Percentiles rank a stretch among this genome's conserved stretches.
Evolutionary conservation across 2,329 filamentous ascomycete species (phyloP).

Genomic region (Drechslerella coelobrocha): DNA sequence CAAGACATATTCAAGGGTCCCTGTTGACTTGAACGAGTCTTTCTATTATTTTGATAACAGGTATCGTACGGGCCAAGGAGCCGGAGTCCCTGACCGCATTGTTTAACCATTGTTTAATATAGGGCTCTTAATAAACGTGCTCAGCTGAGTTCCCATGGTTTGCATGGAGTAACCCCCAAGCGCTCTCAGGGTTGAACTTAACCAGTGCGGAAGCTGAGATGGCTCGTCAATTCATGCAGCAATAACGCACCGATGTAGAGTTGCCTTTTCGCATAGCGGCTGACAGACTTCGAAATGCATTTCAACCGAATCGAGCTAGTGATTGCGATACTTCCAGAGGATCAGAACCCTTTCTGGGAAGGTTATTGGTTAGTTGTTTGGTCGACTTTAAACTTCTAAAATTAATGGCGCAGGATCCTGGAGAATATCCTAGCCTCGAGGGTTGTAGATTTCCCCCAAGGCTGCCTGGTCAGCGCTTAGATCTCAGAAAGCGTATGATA

Average conservation of each 20-base stretch:
- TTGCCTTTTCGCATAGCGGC: constrained; percentile 25
- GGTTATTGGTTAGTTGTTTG: constrained; percentile 25
- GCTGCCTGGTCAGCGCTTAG: constrained; percentile 37
- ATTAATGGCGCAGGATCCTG: constrained; percentile 34
- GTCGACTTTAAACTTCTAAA: constrained; percentile 16
- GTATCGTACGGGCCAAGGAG: not conserved
- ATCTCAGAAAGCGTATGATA: constrained; percentile 42
- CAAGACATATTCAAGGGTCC: not conserved
- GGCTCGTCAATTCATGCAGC: not conserved
- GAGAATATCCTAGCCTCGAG: not conserved
- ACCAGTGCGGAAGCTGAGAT: not conserved
- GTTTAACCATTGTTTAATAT: constrained; percentile 1
- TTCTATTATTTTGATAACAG: not conserved
- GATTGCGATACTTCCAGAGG: constrained; percentile 24
- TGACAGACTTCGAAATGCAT: constrained; percentile 18
- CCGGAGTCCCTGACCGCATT: not conserved
- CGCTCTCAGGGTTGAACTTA: not conserved
- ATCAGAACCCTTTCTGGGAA: constrained; percentile 18
- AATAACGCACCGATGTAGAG: not conserved
- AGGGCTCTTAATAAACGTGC: not conserved
- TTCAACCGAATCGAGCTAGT: constrained; percentile 15
- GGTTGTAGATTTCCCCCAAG: constrained; percentile 4
- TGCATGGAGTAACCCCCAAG: not conserved
- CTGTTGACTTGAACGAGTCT: not conserved
- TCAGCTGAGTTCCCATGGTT: not conserved